Evolutionary conservation across 148 eudicot species (phyloP).

Genomic region (Suaeda aralocaspica): DNA sequence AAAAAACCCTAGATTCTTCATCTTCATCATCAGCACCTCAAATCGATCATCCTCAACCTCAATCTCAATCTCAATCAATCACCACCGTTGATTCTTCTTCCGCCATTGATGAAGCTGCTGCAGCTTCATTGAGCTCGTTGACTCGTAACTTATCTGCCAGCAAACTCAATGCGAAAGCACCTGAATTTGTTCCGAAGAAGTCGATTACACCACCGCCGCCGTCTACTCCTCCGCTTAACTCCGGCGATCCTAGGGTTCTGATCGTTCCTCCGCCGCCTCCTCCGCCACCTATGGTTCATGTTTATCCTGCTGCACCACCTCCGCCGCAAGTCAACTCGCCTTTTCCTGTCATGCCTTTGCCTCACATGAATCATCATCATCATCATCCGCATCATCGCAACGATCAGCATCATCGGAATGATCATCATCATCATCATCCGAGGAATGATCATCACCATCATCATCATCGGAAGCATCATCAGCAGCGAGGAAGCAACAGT

Average conservation of each 20-base stretch:
- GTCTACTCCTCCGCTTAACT: not conserved
- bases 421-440: slow-evolving; percentile 18
- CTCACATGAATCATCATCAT: slow-evolving; percentile 16
- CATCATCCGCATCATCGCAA: slow-evolving; percentile 7
- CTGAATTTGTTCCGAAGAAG: slow-evolving; percentile 54
- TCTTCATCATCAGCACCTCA: not conserved
- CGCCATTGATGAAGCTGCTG: not conserved
- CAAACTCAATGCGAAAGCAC: slow-evolving; percentile 68
- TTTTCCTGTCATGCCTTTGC: slow-evolving; percentile 16
- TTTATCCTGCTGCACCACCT: slow-evolving; percentile 26
- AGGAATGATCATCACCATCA: slow-evolving; percentile 9
- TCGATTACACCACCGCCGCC: slow-evolving; percentile 22
- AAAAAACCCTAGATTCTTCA: slow-evolving; percentile 37
- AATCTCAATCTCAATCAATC: not conserved
- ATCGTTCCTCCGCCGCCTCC: slow-evolving; percentile 40
- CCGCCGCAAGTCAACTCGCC: slow-evolving; percentile 15
- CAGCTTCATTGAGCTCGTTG: slow-evolving; percentile 20
- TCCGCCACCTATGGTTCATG: slow-evolving; percentile 36
- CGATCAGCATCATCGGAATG: slow-evolving; percentile 21
- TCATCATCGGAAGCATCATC: slow-evolving; percentile 18
- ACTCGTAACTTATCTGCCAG: slow-evolving; percentile 42
- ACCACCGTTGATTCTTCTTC: not conserved
- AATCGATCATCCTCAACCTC: slow-evolving; percentile 32
- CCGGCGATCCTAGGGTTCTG: slow-evolving; percentile 22
- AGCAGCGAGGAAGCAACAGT: not conserved